A percentile compares a stretch with the other conserved stretches of the same genome.
phyloP scores from a whole-genome alignment of 257 asterid genomes.

The Ajuga chamaepitys region DNA sequence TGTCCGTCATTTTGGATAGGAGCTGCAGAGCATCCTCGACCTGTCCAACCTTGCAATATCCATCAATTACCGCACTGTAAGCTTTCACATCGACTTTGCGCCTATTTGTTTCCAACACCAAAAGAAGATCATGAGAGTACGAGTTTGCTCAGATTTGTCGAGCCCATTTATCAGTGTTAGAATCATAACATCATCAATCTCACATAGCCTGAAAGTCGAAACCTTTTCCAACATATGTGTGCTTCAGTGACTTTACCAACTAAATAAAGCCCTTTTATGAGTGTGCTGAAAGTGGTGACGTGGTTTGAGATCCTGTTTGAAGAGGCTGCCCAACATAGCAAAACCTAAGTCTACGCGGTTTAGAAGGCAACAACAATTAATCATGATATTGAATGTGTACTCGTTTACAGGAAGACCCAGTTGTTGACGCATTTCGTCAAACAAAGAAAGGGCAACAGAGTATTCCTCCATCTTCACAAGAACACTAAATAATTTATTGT shows the following conservation, averaged over 20 bases:
- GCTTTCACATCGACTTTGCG: neutral
- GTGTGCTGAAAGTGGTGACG: slow-evolving; percentile 13
- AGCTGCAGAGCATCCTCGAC: neutral
- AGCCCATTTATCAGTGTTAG: slow-evolving; percentile 12
- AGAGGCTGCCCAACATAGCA: slow-evolving; percentile 16
- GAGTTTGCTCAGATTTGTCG: slow-evolving; percentile 1
- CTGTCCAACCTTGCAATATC: neutral
- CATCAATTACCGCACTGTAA: slow-evolving; percentile 8
- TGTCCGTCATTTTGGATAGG: neutral
- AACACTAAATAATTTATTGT: slow-evolving; percentile 9
- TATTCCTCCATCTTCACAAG: slow-evolving; percentile 19
- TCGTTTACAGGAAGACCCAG: slow-evolving; percentile 9
- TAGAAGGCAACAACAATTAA: slow-evolving; percentile 13
- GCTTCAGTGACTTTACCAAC: neutral
- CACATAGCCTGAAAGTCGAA: slow-evolving; percentile 3
- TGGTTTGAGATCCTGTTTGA: slow-evolving; percentile 21
- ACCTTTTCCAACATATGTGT: slow-evolving; percentile 3
- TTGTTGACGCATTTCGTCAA: slow-evolving; percentile 16
- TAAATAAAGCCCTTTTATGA: slow-evolving; percentile 23
- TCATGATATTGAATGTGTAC: slow-evolving; percentile 12
- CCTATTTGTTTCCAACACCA: neutral
- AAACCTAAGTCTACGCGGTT: slow-evolving; percentile 19
- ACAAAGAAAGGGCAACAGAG: slow-evolving; percentile 15
- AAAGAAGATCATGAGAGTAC: neutral
- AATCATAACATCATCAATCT: slow-evolving; percentile 12